Evolutionary conservation across 2,329 filamentous ascomycete species (phyloP), one percentile per base, ranked within the genome.

Genomic region (Penicillium freii): DNA sequence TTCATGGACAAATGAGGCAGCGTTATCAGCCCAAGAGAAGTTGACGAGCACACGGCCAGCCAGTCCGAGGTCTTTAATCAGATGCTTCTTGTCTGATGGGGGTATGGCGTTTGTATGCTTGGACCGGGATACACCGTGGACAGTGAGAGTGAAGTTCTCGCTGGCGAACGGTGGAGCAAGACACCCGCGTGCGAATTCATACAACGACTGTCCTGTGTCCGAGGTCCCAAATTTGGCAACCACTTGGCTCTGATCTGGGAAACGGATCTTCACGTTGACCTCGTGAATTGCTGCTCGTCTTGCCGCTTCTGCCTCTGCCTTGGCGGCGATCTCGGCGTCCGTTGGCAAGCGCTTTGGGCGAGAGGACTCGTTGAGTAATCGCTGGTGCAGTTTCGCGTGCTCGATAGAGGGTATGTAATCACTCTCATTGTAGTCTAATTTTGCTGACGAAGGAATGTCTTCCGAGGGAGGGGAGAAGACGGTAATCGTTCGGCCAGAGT

Each of bases 231-330:
- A 86, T n/a, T 81, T 82, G 76, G 87, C 87, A 51, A 91, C 85
- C 33, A 92, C 85, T 52, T 87, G 86, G 56, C 87, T 89, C 65
- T 92, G 90, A 71, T 97, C 92, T 0, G 93, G 93, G 66, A 97
- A 92, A 27, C 92, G 88, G 48, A 97, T 84, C 62, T 90, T 91
- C 62, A 97, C 81, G 29, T 85, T 82, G 33, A 96, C 84, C 33
- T 84, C 84, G 50, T 83, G 85, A 59, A 92, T 81, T 5, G 83
- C 81, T 5, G 87, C 82, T 1, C 92, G 78, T 61, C 81, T 87
- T 31, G 87, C 85, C 46, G 84, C 83, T 51, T 87, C 85, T 23
- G 84, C 86, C 5, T 84, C 80, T 34, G 86, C 87, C 62, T 87
- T 85, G 25, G 87, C 86, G 36, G 86, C 87, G 11, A 95, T 79